Evolutionary conservation across 305 asterid species (phyloP).

Genomic region (Fraxinus sp.): DNA sequence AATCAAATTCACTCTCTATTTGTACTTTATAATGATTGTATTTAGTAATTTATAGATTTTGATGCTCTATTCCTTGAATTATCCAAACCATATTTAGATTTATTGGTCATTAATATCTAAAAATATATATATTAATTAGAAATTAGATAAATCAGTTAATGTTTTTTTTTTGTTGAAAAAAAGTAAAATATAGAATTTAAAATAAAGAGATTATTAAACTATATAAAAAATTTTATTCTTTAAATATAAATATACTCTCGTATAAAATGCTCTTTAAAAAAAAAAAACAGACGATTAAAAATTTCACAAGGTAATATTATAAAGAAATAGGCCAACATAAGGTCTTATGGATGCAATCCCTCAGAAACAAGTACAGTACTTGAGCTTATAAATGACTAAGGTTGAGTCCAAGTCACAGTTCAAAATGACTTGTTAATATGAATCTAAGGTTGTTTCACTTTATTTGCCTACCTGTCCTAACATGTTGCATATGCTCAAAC

Average conservation of each 20-base stretch:
- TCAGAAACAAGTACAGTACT: not conserved
- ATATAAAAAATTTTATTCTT: no score
- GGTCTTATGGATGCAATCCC: not conserved
- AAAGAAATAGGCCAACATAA: no score
- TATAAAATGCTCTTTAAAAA: no score
- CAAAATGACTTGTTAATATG: not conserved
- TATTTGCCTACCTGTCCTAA: not conserved
- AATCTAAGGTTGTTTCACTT: not conserved
- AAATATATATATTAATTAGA: no score
- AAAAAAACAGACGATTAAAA: no score
- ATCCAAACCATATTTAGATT: not conserved
- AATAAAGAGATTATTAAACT: not conserved
- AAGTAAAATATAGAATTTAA: not conserved
- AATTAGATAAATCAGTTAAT: not conserved
- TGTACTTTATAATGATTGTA: not conserved
- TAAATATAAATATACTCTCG: no score
- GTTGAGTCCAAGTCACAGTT: not conserved
- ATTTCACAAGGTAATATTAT: no score
- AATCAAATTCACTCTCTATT: not conserved
- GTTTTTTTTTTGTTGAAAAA: no score
- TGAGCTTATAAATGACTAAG: not conserved
- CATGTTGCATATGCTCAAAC: not conserved
- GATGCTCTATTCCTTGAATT: not conserved
- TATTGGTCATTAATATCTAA: not conserved
- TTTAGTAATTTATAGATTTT: no score